Base-by-base conservation (phyloP, 2,329 filamentous ascomycete species). In the Fusarium sp. region DNA sequence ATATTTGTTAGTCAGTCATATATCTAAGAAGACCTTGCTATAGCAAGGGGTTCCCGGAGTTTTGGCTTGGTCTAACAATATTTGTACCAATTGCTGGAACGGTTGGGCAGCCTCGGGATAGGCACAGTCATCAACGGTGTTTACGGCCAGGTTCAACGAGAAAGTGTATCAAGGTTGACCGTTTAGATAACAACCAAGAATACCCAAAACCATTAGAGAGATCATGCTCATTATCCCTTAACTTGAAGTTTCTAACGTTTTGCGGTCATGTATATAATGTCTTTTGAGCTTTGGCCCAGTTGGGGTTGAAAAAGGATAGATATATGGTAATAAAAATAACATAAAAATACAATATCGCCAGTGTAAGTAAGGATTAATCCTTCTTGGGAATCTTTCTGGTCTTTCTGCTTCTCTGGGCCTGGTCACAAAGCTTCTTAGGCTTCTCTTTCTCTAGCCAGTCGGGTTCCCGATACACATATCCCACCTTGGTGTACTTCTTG, bases 401-500 rank as follows among this genome's bases (percentile, higher is more conserved):
- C 61, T 83, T 83, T 73, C 90, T 82, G 4, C 83, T 82, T 75
- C 92, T 90, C 79, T 90, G 86, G 47, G 94, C 95, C 75, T 85
- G 82, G 77, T 90, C 89, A 83, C 95, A 98, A 76, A 98, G 84
- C 81, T 87, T 84, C 79, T 88, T 88, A 78, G 85, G 85, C 10
- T 90, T 89, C 83, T 87, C 84, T 76, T 89, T 90, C 79, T 92
- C 87, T 80, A 91, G 86, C 85, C 91, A 92, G 28, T 83, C 86
- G 30, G 84, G 85, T 66, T 89, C 87, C 69, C 90, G 86, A 81
- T 90, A 87, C 20, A 98, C 89, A 80, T 87, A 89, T 8, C 96
- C 96, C 9, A 97, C 93, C 83, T 90, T 89, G 71, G 90, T 89
- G 83, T 98, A 98, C 84, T 94, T 94, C 79, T 92, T 89, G 80